Conservation (phyloP, 352 stramenopile species). For the Phytopythium vexans region DNA sequence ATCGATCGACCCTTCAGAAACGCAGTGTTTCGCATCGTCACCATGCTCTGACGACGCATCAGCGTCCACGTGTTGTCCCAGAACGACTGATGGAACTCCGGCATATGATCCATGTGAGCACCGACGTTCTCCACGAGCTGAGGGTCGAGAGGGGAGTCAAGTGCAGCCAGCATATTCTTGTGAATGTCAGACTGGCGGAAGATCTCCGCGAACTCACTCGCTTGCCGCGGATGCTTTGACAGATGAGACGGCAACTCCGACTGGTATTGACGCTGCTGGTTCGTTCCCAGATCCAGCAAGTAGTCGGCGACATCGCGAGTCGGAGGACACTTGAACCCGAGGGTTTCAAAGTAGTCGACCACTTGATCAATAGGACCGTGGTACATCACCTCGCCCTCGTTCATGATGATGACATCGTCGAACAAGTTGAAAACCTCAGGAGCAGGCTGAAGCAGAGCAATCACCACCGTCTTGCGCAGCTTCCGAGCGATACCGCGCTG, state of each 20-base stretch:
- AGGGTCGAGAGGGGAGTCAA: constrained; percentile 22
- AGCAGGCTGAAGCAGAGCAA: constrained; percentile 79
- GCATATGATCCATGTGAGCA: constrained; percentile 31
- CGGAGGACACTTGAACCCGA: constrained; percentile 31
- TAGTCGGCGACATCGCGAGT: constrained; percentile 39
- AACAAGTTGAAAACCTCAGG: constrained; percentile 49
- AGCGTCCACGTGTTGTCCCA: constrained; percentile 30
- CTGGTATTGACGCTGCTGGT: constrained; percentile 40
- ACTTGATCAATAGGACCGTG: constrained; percentile 41
- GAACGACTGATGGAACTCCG: constrained; percentile 41
- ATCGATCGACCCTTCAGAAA: constrained; percentile 39
- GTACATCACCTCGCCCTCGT: constrained; percentile 42
- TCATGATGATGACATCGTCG: constrained; percentile 49
- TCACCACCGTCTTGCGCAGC: constrained; percentile 44
- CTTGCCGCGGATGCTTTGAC: constrained; percentile 19
- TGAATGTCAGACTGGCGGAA: constrained; percentile 31
- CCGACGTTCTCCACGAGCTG: constrained; percentile 23
- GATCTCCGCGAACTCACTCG: constrained; percentile 30
- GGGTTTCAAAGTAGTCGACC: constrained; percentile 35
- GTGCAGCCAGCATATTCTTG: constrained; percentile 13
- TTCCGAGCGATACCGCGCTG: constrained; percentile 22
- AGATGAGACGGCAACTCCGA: constrained; percentile 9
- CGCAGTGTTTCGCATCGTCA: constrained; percentile 51
- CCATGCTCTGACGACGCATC: constrained; percentile 45
- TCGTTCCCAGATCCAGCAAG: constrained; percentile 42